Conservation (phyloP, 2,329 filamentous ascomycete genomes). For the Moelleriella libera region DNA sequence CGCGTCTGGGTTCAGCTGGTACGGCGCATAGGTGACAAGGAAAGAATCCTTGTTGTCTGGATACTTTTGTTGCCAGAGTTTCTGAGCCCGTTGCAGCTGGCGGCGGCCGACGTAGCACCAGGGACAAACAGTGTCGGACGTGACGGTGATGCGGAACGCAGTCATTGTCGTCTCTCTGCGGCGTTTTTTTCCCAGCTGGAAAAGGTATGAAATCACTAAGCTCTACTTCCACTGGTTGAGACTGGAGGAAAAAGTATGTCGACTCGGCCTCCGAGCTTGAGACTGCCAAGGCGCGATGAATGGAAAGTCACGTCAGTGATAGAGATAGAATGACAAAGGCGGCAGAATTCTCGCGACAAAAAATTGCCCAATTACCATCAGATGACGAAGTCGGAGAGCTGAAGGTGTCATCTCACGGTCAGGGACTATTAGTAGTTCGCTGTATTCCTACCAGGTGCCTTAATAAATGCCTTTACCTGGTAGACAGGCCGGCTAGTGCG, state of each 20-base stretch:
- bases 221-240: not conserved
- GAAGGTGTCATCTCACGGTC: too few relatives aligned
- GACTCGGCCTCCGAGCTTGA: too few relatives aligned
- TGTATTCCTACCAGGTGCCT: too few relatives aligned
- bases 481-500: not conserved
- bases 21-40: slow-evolving; percentile 30
- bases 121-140: slow-evolving; percentile 35
- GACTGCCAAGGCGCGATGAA: too few relatives aligned
- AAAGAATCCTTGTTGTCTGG: slow-evolving; percentile 42
- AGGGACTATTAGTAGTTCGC: too few relatives aligned
- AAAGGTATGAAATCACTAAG: not conserved
- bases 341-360: too few relatives aligned
- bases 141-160: slow-evolving; percentile 27
- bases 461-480: not conserved
- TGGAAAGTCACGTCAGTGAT: too few relatives aligned
- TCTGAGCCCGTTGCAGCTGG: slow-evolving; percentile 31
- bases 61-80: slow-evolving; percentile 21
- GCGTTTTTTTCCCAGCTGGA: not conserved
- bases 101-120: slow-evolving; percentile 36
- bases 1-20: slow-evolving; percentile 24
- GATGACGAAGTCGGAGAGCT: too few relatives aligned
- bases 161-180: slow-evolving; percentile 37
- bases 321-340: too few relatives aligned
- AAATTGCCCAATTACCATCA: too few relatives aligned
- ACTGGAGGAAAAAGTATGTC: too few relatives aligned